phyloP scores from a whole-genome alignment of 257 asterid species.

The Handroanthus guayacan region DNA sequence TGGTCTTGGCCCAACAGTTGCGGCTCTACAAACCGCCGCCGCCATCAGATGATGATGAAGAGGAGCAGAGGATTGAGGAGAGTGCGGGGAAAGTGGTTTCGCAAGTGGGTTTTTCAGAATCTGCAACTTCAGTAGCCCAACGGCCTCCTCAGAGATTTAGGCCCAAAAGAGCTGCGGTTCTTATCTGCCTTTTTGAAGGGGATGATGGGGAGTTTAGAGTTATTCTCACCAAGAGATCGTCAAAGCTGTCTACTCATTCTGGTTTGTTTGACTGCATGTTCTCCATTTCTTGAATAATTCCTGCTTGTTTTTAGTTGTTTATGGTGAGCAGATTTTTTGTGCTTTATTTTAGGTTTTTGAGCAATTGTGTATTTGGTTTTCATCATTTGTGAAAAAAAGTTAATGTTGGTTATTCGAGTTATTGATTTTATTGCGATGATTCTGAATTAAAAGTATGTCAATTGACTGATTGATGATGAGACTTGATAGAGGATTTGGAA shows the following conservation, averaged over 20 bases:
- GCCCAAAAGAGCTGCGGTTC: constrained; percentile 93
- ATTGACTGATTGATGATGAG: constrained; percentile 14
- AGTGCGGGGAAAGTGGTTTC: constrained; percentile 78
- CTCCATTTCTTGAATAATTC: neutral
- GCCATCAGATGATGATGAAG: constrained; percentile 50
- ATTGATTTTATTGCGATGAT: neutral
- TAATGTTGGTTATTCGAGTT: neutral
- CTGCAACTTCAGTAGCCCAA: constrained; percentile 62
- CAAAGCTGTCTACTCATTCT: constrained; percentile 87
- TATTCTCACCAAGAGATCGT: constrained; percentile 89
- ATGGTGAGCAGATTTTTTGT: neutral
- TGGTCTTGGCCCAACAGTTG: constrained; percentile 71
- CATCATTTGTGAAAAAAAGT: constrained; percentile 10
- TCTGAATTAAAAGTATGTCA: neutral
- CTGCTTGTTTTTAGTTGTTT: neutral
- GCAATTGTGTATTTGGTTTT: constrained; percentile 33
- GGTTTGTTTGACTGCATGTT: constrained; percentile 53
- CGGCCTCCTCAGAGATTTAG: constrained; percentile 57
- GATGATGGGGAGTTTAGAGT: constrained; percentile 78
- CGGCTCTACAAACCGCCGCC: constrained; percentile 77
- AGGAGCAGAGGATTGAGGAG: constrained; percentile 71
- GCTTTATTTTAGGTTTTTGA: neutral
- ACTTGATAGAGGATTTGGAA: neutral
- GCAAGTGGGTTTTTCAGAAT: constrained; percentile 82
- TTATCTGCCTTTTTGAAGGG: constrained; percentile 89